phyloP scores from a whole-genome alignment of 2,329 filamentous ascomycete genomes.

The Beauveria scarabaeidicola region DNA sequence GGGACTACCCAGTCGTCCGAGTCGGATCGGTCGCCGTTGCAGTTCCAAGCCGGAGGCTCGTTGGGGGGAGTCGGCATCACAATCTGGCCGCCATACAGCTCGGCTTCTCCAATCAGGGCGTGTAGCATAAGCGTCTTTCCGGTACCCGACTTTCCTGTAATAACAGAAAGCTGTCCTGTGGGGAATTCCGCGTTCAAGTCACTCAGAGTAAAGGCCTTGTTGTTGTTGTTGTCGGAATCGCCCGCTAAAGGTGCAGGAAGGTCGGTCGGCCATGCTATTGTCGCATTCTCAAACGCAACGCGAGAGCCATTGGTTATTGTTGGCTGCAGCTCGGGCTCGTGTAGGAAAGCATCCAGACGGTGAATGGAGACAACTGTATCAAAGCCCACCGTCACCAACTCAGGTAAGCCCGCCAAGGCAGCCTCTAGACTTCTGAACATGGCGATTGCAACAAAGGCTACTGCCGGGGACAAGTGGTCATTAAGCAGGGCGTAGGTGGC shows the following conservation, averaged over 20 bases:
- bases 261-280: conserved; percentile 66
- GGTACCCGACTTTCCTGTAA: conserved; percentile 68
- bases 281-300: conserved; percentile 59
- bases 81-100: conserved; percentile 55
- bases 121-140: conserved; percentile 70
- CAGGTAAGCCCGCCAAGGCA: conserved; percentile 63
- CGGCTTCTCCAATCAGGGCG: conserved; percentile 66
- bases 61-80: conserved; percentile 44
- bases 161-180: conserved; percentile 59
- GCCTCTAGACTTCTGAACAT: conserved; percentile 65
- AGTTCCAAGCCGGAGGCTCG: conserved; percentile 25
- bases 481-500: conserved; percentile 58
- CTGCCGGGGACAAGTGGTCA: conserved; percentile 56
- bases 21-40: conserved; percentile 51
- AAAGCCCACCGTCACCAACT: conserved; percentile 60
- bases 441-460: conserved; percentile 71
- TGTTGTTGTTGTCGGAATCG: conserved; percentile 31
- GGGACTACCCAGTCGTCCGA: conserved; percentile 59
- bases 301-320: conserved; percentile 47
- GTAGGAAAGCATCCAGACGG: conserved; percentile 63
- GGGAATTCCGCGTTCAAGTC: conserved; percentile 61
- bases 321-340: conserved; percentile 53
- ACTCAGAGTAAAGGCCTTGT: conserved; percentile 55
- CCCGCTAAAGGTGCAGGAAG: conserved; percentile 27
- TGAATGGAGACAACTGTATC: conserved; percentile 64